Base-by-base conservation (phyloP, 148 eudicot genomes). In the Persicaria maculosa region DNA sequence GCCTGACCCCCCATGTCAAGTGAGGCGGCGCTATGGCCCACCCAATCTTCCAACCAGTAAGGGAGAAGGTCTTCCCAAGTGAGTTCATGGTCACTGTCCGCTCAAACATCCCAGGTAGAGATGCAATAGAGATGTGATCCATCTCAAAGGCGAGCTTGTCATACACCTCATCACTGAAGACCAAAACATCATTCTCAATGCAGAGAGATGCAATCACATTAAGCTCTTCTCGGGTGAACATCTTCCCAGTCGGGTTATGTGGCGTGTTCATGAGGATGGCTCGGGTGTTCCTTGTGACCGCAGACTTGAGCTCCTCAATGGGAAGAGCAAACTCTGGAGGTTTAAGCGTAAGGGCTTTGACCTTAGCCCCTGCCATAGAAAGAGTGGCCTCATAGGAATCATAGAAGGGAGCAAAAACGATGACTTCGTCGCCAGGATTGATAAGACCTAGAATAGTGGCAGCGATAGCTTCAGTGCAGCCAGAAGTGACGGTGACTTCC, bases 21-120 rank as follows among this genome's bases (percentile, higher is more conserved):
- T 95, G 99, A 0, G 97, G 87, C 0, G 99, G 97, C 5, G 97
- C 99, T 80, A 95, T 86, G 25, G 99, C 97, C 99, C 99, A 95
- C 65, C 99, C 99, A n/a, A 95, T 92, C 79, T 95, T 95, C 99
- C 99, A 95, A 17, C 99, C 99, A 0, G 99, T 95, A 22, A 95
- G 77, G 14, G 99, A 95, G 72, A 95, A 95, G 0, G 99, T 95
- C 86, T 95, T 95, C 55, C 99, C 99, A 22, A 95, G 78, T 9
- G 99, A 95, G 75, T 95, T 95, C 78, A 95, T 12, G 22, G 98
- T 95, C 19, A 95, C 91, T 0, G 98, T 95, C 53, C 98, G 87
- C 52, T 92, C 93, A n/a, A 85, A 95, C 98, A 95, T 95, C 31
- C 97, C 99, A 0, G 97, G 97, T 48, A 95, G 94, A 48, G 97